Conservation (phyloP, 306 rosid genomes). For the Luffa acutangula region DNA sequence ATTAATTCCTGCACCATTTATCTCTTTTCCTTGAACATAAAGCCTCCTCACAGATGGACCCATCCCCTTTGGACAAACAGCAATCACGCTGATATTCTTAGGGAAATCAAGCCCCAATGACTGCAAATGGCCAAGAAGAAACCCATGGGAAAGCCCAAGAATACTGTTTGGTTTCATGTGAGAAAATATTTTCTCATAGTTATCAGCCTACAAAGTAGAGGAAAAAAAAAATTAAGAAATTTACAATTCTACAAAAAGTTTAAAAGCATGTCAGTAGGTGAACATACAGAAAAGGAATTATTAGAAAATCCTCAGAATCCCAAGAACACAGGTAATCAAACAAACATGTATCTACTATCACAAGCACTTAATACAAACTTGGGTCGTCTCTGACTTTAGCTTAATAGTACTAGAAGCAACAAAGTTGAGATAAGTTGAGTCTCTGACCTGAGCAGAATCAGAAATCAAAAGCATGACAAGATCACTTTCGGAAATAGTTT, state of each 20-base stretch:
- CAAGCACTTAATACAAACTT: background rate
- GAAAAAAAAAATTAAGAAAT: background rate
- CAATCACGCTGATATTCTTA: conserved; percentile 79
- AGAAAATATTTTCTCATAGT: conserved; percentile 65
- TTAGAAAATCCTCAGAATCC: background rate
- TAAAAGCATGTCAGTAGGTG: background rate
- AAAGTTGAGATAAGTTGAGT: background rate
- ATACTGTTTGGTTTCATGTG: conserved; percentile 91
- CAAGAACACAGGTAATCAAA: background rate
- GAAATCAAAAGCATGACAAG: conserved; percentile 88
- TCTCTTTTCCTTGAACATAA: conserved; percentile 90
- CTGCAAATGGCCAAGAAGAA: conserved; percentile 94
- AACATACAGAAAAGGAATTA: background rate
- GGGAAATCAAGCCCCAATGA: conserved; percentile 84
- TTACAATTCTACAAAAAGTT: background rate
- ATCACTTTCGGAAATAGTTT: conserved; percentile 77
- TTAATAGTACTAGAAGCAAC: background rate
- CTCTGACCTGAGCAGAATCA: conserved; percentile 84
- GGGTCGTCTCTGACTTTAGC: background rate
- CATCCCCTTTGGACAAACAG: conserved; percentile 98
- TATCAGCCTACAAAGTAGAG: conserved; percentile 62
- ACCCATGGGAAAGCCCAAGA: conserved; percentile 97
- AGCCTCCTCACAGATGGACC: conserved; percentile 99
- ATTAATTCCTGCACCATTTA: conserved; percentile 97
- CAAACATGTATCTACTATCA: background rate